These are phyloP conservation scores for Thamnidium elegans DNA, from an alignment of 192 early-diverging fungal species.

Conservation along the genomic window DNA sequence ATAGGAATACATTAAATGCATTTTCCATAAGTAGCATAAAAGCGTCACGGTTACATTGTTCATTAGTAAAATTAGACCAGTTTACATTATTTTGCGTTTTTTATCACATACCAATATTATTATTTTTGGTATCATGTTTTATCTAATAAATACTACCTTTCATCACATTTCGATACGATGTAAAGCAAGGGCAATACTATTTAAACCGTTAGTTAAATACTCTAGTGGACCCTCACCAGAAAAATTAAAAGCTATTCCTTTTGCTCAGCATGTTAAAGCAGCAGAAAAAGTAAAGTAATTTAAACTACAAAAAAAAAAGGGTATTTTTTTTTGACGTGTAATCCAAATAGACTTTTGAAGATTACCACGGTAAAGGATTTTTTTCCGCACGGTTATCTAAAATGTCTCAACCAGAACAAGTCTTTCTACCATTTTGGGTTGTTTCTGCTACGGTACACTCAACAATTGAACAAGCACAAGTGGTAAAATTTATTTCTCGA, in stretches of 20 bases:
- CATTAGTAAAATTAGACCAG: too few species aligned
- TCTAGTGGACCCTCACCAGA: conserved; percentile 9
- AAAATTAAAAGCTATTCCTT: conserved; percentile 46
- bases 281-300: conserved; percentile 46
- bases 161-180: too few species aligned
- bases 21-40: too few species aligned
- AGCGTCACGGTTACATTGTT: too few species aligned
- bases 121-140: too few species aligned
- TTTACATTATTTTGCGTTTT: too few species aligned
- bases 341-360: conserved; percentile 39
- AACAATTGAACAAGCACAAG: conserved; percentile 46
- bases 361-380: conserved; percentile 54
- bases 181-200: too few species aligned
- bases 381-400: conserved; percentile 42
- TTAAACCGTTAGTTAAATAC: too few species aligned
- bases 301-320: background rate
- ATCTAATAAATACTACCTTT: too few species aligned
- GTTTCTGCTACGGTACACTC: conserved; percentile 43
- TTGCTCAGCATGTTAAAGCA: conserved; percentile 42
- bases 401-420: conserved; percentile 39
- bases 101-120: too few species aligned
- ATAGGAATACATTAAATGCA: too few species aligned
- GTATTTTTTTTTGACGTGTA: background rate
- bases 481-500: conserved; percentile 18
- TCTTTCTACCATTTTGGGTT: conserved; percentile 54